These are phyloP conservation scores for Clavispora vitiphila DNA, from an alignment of 805 yeast species.

Conservation along the genomic window DNA sequence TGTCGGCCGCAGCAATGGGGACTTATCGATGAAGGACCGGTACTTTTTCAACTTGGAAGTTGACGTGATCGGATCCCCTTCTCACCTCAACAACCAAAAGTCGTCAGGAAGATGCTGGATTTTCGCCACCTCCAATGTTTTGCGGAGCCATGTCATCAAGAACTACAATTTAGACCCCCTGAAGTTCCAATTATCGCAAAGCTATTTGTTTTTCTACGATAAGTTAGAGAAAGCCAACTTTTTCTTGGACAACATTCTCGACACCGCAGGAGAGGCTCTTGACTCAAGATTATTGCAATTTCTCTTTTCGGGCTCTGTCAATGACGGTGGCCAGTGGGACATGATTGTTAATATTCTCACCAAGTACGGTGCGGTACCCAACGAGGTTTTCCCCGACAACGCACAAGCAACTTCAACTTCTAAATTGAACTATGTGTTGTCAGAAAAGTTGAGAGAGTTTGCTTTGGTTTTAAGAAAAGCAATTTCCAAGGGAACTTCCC, in stretches of 20 bases:
- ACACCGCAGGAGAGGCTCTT: constrained; percentile 59
- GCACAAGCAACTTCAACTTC: constrained; percentile 51
- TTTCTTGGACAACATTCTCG: constrained; percentile 70
- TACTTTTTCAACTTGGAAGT: constrained; percentile 35
- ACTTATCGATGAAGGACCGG: constrained; percentile 18
- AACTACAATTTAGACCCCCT: constrained; percentile 49
- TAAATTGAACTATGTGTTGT: constrained; percentile 55
- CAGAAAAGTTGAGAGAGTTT: constrained; percentile 70
- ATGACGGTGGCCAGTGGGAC: constrained; percentile 87
- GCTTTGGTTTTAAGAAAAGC: constrained; percentile 64
- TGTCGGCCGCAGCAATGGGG: constrained; percentile 29
- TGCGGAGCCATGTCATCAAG: constrained; percentile 59
- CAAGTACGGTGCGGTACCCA: constrained; percentile 80
- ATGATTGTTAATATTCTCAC: constrained; percentile 73
- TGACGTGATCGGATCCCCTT: constrained; percentile 32
- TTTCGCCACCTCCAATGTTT: constrained; percentile 74
- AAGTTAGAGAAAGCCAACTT: constrained; percentile 80
- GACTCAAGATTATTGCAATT: constrained; percentile 69
- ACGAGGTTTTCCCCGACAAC: constrained; percentile 67
- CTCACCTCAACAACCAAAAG: constrained; percentile 52
- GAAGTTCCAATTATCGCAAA: constrained; percentile 70
- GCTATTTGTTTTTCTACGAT: constrained; percentile 78
- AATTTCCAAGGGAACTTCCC: constrained; percentile 37
- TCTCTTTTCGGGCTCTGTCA: constrained; percentile 58
- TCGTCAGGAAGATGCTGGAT: constrained; percentile 85